phyloP scores from a whole-genome alignment of 2,329 filamentous ascomycete species.

The Neofusicoccum cordaticola region DNA sequence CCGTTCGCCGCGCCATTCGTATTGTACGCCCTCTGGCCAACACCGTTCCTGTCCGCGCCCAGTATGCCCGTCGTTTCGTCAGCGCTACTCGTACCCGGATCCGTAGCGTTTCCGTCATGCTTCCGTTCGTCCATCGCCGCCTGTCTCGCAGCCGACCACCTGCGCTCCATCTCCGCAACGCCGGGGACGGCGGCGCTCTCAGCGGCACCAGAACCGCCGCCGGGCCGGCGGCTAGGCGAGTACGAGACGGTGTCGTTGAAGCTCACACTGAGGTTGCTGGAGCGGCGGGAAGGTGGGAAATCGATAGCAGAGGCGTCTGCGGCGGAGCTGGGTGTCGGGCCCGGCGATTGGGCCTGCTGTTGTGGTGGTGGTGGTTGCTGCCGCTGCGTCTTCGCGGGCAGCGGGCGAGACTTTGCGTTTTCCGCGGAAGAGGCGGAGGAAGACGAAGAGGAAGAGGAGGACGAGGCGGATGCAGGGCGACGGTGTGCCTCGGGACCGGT shows the following conservation, averaged over 20 bases:
- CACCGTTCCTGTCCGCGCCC: slow-evolving; percentile 3
- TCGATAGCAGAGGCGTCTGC: neutral
- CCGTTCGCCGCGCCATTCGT: neutral
- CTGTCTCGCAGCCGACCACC: neutral
- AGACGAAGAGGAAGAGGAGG: neutral
- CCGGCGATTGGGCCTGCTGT: neutral
- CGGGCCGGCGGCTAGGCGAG: neutral
- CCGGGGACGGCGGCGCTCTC: neutral
- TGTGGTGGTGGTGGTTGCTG: neutral
- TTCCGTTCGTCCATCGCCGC: neutral
- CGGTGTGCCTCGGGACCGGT: neutral
- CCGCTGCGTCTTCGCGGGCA: neutral
- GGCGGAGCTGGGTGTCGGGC: neutral
- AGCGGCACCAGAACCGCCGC: no score
- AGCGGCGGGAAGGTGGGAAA: neutral
- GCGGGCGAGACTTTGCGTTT: neutral
- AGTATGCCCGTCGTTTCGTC: slow-evolving; percentile 16
- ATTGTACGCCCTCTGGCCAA: slow-evolving; percentile 3
- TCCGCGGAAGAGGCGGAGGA: neutral
- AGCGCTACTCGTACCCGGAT: slow-evolving; percentile 1
- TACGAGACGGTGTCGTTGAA: slow-evolving; percentile 7
- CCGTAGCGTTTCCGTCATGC: no score
- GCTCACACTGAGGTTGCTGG: slow-evolving; percentile 5
- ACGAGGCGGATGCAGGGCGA: neutral
- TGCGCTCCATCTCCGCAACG: slow-evolving; percentile 8